phyloP scores from a whole-genome alignment of 257 asterid species.

The Striga asiatica region DNA sequence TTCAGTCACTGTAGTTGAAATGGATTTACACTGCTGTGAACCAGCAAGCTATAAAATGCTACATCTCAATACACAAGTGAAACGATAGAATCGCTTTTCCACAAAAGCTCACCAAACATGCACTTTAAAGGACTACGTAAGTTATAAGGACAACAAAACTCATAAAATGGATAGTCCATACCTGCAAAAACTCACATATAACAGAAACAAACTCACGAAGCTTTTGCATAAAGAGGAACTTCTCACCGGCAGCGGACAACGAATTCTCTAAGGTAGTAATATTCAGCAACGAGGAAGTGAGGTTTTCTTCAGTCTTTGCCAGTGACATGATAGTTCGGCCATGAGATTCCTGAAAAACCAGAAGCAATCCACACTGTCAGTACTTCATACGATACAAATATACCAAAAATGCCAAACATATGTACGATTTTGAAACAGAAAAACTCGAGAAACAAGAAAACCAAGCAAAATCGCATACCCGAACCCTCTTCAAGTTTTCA shows the following conservation, averaged over 20 bases:
- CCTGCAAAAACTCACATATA: slow-evolving; percentile 93
- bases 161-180: slow-evolving; percentile 39
- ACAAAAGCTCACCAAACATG: slow-evolving; percentile 8
- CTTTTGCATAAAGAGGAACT: slow-evolving; percentile 98
- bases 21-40: background rate
- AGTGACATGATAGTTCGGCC: slow-evolving; percentile 41
- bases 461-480: slow-evolving; percentile 34
- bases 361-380: too few species aligned
- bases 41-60: background rate
- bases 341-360: slow-evolving; percentile 84
- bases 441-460: background rate
- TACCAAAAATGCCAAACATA: background rate
- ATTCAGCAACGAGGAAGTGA: slow-evolving; percentile 62
- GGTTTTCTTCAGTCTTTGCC: slow-evolving; percentile 64
- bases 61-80: background rate
- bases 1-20: background rate
- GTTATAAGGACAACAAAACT: slow-evolving; percentile 10
- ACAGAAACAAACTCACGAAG: slow-evolving; percentile 95
- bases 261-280: slow-evolving; percentile 62
- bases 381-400: background rate
- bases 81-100: background rate
- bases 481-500: slow-evolving; percentile 50
- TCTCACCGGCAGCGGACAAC: slow-evolving; percentile 86
- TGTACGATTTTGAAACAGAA: background rate
- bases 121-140: slow-evolving; percentile 12